A percentile compares a stretch with the other conserved stretches of the same genome.
Evolutionary conservation across 1,284 basidiomycete genomes (phyloP).

Genomic region (Trichosporon sp.): DNA sequence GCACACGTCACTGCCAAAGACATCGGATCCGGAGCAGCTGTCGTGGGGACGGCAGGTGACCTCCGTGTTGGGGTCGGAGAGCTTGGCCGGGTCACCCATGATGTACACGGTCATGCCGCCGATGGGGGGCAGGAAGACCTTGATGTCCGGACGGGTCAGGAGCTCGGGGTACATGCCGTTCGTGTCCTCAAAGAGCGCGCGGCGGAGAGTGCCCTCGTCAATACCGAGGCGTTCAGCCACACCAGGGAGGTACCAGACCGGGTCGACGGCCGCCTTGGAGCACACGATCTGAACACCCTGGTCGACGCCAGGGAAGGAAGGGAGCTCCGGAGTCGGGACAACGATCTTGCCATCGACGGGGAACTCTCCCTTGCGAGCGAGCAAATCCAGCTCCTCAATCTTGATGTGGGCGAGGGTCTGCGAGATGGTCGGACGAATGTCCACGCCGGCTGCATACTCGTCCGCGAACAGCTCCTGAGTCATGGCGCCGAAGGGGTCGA

Average conservation of each 20-base stretch:
- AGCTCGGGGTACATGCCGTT: conserved; percentile 97
- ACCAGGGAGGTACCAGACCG: conserved; percentile 95
- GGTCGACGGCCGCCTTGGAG: conserved; percentile 74
- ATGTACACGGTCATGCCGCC: conserved; percentile 92
- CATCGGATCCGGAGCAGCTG: conserved; percentile 69
- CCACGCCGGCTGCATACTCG: conserved; percentile 70
- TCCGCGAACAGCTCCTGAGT: conserved; percentile 74
- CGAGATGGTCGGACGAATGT: conserved; percentile 86
- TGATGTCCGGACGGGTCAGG: conserved; percentile 91
- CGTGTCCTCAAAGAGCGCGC: conserved; percentile 78
- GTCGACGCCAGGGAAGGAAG: conserved; percentile 61
- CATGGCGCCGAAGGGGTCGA: conserved; percentile 94
- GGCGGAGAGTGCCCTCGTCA: conserved; percentile 78
- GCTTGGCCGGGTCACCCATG: conserved; percentile 78
- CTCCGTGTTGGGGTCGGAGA: conserved; percentile 78
- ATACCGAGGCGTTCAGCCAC: conserved; percentile 85
- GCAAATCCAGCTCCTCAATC: conserved; percentile 78
- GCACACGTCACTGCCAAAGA: conserved; percentile 75
- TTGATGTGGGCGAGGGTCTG: conserved; percentile 69
- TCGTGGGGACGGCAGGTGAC: conserved; percentile 91
- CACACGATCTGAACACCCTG: conserved; percentile 80
- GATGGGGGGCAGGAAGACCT: conserved; percentile 93
- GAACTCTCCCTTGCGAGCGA: conserved; percentile 70
- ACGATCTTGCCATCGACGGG: conserved; percentile 82
- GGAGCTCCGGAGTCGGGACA: conserved; percentile 59